A percentile compares a stretch with the other conserved stretches of the same genome.
Evolutionary conservation across 2,329 filamentous ascomycete genomes (phyloP).

Genomic region (Lasiodiplodia theobromae): DNA sequence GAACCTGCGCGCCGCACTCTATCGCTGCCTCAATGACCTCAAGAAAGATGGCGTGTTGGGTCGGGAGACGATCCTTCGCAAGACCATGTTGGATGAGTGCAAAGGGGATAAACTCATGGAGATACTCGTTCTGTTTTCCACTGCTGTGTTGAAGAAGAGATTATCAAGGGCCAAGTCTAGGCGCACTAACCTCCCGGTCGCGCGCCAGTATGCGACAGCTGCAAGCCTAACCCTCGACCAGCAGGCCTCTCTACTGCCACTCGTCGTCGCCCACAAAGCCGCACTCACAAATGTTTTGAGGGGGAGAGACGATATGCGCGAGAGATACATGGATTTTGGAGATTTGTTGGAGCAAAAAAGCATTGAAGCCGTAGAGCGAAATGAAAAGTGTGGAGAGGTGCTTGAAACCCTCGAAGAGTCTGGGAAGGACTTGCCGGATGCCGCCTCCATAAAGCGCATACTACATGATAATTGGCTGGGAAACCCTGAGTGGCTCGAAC

Average conservation of each 20-base stretch:
- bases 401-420: slow-evolving; percentile 34
- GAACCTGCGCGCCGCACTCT: slow-evolving; percentile 84
- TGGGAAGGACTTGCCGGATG: slow-evolving; percentile 35
- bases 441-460: slow-evolving; percentile 60
- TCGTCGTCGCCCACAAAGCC: slow-evolving; percentile 76
- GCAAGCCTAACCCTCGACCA: slow-evolving; percentile 40
- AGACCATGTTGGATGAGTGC: slow-evolving; percentile 97
- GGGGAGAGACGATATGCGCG: slow-evolving; percentile 66
- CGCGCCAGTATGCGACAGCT: slow-evolving; percentile 59
- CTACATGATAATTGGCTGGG: slow-evolving; percentile 81
- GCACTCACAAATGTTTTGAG: slow-evolving; percentile 68
- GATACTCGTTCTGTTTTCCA: slow-evolving; percentile 82
- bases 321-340: slow-evolving; percentile 69
- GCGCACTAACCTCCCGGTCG: slow-evolving; percentile 47
- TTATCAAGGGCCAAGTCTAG: slow-evolving; percentile 61
- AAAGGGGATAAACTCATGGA: slow-evolving; percentile 91
- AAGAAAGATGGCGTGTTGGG: slow-evolving; percentile 89
- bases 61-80: slow-evolving; percentile 80
- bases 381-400: slow-evolving; percentile 51
- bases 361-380: slow-evolving; percentile 61
- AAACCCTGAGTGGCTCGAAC: slow-evolving; percentile 74
- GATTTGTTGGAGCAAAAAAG: slow-evolving; percentile 70
- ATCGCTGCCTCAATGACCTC: slow-evolving; percentile 79
- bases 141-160: slow-evolving; percentile 76
- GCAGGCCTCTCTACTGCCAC: slow-evolving; percentile 60